Evolutionary conservation across 2,329 filamentous ascomycete genomes (phyloP).

Genomic region (Claviceps sp.): DNA sequence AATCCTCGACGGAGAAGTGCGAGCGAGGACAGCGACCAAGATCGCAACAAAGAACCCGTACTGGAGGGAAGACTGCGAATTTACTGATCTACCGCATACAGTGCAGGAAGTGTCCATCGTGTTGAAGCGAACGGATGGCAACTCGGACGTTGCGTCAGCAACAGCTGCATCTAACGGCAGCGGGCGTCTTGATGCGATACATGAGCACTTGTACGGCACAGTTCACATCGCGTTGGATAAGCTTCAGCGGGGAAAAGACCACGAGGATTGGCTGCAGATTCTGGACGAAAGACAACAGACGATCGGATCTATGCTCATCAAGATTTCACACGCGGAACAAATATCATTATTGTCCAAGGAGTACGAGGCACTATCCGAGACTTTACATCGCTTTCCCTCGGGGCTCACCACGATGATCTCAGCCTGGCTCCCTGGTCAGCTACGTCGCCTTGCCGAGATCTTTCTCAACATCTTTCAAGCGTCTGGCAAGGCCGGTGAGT

Average conservation of each 20-base stretch:
- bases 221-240: slow-evolving; percentile 77
- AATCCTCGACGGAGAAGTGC: slow-evolving; percentile 64
- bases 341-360: slow-evolving; percentile 78
- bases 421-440: slow-evolving; percentile 59
- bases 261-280: slow-evolving; percentile 81
- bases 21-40: slow-evolving; percentile 62
- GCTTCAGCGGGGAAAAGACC: slow-evolving; percentile 60
- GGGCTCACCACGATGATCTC: slow-evolving; percentile 78
- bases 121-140: slow-evolving; percentile 51
- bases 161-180: slow-evolving; percentile 11
- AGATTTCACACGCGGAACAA: slow-evolving; percentile 72
- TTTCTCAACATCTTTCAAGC: slow-evolving; percentile 94
- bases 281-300: slow-evolving; percentile 61
- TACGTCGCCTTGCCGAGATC: slow-evolving; percentile 70
- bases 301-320: slow-evolving; percentile 75
- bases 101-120: slow-evolving; percentile 57
- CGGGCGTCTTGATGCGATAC: not conserved
- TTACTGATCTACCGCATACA: slow-evolving; percentile 56
- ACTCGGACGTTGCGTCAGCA: slow-evolving; percentile 27
- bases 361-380: slow-evolving; percentile 68
- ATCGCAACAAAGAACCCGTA: slow-evolving; percentile 60
- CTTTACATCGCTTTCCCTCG: slow-evolving; percentile 73
- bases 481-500: slow-evolving; percentile 69
- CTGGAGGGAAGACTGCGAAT: slow-evolving; percentile 72
- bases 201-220: slow-evolving; percentile 48